Evolutionary conservation across 139 green algal genomes (phyloP).

Genomic region (Coelastrella sp.): DNA sequence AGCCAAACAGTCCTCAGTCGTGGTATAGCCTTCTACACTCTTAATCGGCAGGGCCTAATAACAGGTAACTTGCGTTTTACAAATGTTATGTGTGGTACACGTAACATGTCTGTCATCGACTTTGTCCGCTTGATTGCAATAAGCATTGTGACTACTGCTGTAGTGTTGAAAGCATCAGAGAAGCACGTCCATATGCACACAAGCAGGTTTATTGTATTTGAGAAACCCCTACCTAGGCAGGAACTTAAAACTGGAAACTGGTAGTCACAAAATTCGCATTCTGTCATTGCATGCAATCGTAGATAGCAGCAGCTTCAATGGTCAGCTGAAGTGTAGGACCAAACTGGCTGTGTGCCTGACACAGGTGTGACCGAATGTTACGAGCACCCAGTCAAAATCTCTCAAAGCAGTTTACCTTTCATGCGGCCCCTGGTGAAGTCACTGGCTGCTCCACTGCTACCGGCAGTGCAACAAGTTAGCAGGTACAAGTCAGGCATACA

Average conservation of each 20-base stretch:
- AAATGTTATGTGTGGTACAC: neutral
- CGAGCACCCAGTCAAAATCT: conserved; percentile 47
- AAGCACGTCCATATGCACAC: too few species aligned
- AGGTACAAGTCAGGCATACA: too few species aligned
- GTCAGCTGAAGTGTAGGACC: neutral
- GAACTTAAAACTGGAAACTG: too few species aligned
- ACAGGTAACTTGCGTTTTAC: neutral
- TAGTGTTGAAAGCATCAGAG: too few species aligned
- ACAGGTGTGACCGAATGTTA: conserved; percentile 35
- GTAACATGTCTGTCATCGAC: too few species aligned
- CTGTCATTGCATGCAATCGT: too few species aligned
- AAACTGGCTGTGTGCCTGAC: neutral
- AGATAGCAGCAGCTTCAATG: too few species aligned
- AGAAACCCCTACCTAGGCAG: too few species aligned
- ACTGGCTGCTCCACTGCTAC: neutral
- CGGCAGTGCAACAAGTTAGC: conserved; percentile 22
- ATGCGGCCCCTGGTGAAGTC: neutral
- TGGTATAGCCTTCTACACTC: conserved; percentile 40
- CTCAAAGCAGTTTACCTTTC: neutral
- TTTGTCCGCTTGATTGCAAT: too few species aligned
- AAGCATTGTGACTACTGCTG: too few species aligned
- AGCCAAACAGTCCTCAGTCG: conserved; percentile 24
- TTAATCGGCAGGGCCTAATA: neutral
- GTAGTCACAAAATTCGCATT: too few species aligned
- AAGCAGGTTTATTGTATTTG: too few species aligned